Evolutionary conservation across 306 rosid genomes (phyloP), one percentile per base, ranked within the genome.

Genomic region (Lithocarpus polystachyus): DNA sequence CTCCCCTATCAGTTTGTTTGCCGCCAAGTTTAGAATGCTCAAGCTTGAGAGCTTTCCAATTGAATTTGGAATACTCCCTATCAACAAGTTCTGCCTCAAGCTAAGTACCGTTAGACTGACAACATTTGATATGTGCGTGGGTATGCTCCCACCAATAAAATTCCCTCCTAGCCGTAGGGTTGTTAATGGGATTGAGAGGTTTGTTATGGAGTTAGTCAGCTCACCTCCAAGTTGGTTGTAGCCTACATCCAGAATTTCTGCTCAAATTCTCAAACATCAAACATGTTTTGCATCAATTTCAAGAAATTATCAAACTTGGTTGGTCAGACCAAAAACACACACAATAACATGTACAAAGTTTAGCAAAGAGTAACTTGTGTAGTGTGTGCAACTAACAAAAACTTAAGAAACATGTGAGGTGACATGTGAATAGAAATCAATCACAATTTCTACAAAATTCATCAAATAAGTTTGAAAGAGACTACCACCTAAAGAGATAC

Each of bases 211-310:
- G 37, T 62, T 15, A 28, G 69, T 5, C 5, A 62, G 40, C 69
- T 62, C 40, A 26, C 69, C 40, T 26, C 68, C 68, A 0, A 62
- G 3, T 2, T 33, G 11, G 68, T 62, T 62, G 40, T 26, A 0
- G n/a, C 20, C 2, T 0, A 61, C 19, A 14, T 2, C 2, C 10
- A 61, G 20, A 2, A n/a, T n/a, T n/a, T n/a, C n/a, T 0, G 0
- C 1, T 3, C 0, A n/a, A n/a, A n/a, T n/a, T n/a, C n/a, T n/a
- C n/a, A n/a, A n/a, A n/a, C n/a, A n/a, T n/a, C n/a, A n/a, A n/a
- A n/a, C n/a, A n/a, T n/a, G n/a, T n/a, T n/a, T n/a, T n/a, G n/a
- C n/a, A n/a, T n/a, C n/a, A n/a, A n/a, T n/a, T n/a, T n/a, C n/a
- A n/a, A n/a, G n/a, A n/a, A n/a, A n/a, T n/a, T n/a, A n/a, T n/a